Evolutionary conservation across 805 yeast genomes (phyloP).

Genomic region (Barnettozyma salicaria): DNA sequence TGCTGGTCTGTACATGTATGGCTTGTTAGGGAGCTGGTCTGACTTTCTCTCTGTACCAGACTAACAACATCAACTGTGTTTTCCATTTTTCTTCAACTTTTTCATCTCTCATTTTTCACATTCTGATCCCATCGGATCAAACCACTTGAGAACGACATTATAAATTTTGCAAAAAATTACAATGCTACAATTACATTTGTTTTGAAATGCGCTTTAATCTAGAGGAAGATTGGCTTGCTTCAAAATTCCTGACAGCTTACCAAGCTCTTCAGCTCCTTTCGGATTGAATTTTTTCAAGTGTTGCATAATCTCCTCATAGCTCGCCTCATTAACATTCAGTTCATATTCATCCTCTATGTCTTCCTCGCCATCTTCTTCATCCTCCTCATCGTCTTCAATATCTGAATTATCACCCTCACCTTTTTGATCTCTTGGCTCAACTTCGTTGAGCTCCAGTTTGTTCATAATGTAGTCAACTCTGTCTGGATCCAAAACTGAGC

Average conservation of each 20-base stretch:
- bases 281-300: conserved; percentile 22
- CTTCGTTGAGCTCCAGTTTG: conserved; percentile 26
- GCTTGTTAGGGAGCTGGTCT: no score
- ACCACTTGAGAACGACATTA: no score
- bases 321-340: conserved; percentile 22
- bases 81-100: no score
- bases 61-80: no score
- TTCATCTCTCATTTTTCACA: no score
- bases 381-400: conserved; percentile 20
- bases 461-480: conserved; percentile 38
- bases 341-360: conserved; percentile 31
- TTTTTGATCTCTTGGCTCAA: conserved; percentile 20
- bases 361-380: conserved; percentile 28
- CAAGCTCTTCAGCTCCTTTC: conserved; percentile 21
- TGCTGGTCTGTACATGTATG: conserved; percentile 7
- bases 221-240: conserved; percentile 14
- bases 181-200: no score
- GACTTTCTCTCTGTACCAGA: no score
- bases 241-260: conserved; percentile 13
- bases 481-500: conserved; percentile 32
- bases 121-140: no score
- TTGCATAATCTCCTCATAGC: conserved; percentile 20
- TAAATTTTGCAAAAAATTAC: no score
- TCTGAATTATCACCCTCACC: conserved; percentile 17
- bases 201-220: neutral